Conservation (phyloP, 768 basidiomycete genomes). For the Mycena latifolia region DNA sequence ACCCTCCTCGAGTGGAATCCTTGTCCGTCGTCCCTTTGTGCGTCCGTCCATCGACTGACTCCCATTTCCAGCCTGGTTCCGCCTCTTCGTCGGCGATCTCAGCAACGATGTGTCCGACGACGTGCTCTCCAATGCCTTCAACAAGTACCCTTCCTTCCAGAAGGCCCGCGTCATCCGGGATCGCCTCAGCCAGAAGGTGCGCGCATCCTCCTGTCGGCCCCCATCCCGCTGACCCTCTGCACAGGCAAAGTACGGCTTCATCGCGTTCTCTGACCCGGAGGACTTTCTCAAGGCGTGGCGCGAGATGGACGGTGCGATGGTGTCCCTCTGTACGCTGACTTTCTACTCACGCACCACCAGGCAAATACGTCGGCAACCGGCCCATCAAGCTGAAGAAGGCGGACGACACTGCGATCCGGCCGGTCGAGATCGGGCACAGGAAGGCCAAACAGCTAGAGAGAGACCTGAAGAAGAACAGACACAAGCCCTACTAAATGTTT, state of each 20-base stretch:
- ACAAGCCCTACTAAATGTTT: conserved; percentile 79
- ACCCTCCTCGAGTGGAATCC: conserved; percentile 98
- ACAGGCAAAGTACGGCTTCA: conserved; percentile 97
- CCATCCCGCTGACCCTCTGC: conserved; percentile 20
- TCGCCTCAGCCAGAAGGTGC: conserved; percentile 91
- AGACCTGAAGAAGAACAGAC: conserved; percentile 91
- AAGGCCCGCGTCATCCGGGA: conserved; percentile 97
- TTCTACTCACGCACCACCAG: conserved; percentile 46
- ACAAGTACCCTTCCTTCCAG: conserved; percentile 92
- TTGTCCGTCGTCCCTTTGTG: conserved; percentile 64
- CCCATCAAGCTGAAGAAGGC: conserved; percentile 98
- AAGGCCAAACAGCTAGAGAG: conserved; percentile 94
- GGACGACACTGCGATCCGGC: conserved; percentile 84
- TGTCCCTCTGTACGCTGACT: background rate
- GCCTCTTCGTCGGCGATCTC: conserved; percentile 96
- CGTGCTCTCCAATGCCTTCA: conserved; percentile 92
- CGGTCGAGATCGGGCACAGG: conserved; percentile 93
- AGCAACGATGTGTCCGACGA: conserved; percentile 99
- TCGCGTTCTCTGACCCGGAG: conserved; percentile 98
- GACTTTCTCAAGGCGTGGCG: conserved; percentile 99
- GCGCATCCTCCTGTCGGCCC: conserved; percentile 27
- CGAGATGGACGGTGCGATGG: conserved; percentile 93
- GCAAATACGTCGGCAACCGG: conserved; percentile 98
- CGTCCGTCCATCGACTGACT: conserved; percentile 26
- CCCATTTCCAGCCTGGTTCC: conserved; percentile 85